phyloP scores from a whole-genome alignment of 345 rosid genomes.

The Carallia brachiata region DNA sequence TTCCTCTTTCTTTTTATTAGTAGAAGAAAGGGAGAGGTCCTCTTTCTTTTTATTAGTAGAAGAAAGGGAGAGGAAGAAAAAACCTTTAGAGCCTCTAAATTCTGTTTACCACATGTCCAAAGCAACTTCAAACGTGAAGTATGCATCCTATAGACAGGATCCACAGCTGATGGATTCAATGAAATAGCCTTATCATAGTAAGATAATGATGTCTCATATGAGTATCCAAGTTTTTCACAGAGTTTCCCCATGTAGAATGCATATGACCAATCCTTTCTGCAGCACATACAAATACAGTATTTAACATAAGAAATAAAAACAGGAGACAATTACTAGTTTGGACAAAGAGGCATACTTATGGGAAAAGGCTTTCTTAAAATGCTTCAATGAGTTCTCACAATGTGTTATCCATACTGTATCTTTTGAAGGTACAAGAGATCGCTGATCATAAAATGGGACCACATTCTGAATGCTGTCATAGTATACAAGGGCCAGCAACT shows the following conservation, averaged over 20 bases:
- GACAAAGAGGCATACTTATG: slow-evolving; percentile 53
- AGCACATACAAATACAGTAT: slow-evolving; percentile 16
- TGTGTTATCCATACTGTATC: slow-evolving; percentile 72
- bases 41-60: neutral
- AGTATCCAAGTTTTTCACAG: slow-evolving; percentile 78
- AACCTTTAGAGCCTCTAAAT: slow-evolving; percentile 76
- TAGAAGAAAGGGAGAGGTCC: neutral
- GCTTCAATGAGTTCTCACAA: slow-evolving; percentile 83
- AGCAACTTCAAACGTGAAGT: slow-evolving; percentile 91
- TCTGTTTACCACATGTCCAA: slow-evolving; percentile 58
- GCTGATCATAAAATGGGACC: slow-evolving; percentile 90
- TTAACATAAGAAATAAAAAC: slow-evolving; percentile 4
- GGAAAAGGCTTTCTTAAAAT: slow-evolving; percentile 79
- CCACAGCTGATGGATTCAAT: slow-evolving; percentile 81
- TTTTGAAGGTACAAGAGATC: slow-evolving; percentile 67
- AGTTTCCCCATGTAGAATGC: slow-evolving; percentile 97
- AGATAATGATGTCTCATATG: slow-evolving; percentile 60
- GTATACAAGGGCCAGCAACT: slow-evolving; percentile 89
- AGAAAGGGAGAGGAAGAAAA: slow-evolving; percentile 7
- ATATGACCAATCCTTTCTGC: slow-evolving; percentile 96
- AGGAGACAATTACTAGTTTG: slow-evolving; percentile 15
- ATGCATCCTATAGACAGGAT: slow-evolving; percentile 94
- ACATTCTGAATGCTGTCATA: slow-evolving; percentile 99
- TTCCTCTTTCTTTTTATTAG: neutral
- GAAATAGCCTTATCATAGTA: slow-evolving; percentile 75